Percentiles rank a stretch among this genome's conserved stretches.
These are phyloP conservation scores for Chlorella sp. DNA, from an alignment of 139 green algal species.

Conservation along the genomic window DNA sequence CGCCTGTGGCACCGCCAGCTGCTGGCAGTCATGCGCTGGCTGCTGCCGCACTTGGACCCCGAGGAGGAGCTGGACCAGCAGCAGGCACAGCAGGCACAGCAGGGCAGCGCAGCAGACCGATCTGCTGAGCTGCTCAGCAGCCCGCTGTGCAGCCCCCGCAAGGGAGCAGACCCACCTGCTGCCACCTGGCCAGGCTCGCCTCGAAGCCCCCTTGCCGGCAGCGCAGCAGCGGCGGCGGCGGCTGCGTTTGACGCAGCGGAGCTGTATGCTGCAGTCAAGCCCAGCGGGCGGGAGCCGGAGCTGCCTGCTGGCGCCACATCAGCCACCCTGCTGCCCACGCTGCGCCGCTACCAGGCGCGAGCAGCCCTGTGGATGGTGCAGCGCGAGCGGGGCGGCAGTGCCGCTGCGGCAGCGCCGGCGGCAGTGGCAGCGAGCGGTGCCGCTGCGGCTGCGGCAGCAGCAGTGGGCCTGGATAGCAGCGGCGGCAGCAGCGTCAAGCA, in stretches of 20 bases:
- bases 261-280: conserved; percentile 76
- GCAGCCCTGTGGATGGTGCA: conserved; percentile 38
- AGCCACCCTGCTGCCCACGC: conserved; percentile 62
- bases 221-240: background rate
- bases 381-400: conserved; percentile 24
- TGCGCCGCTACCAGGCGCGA: conserved; percentile 84
- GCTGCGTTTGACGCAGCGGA: conserved; percentile 54
- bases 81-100: background rate
- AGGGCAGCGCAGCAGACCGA: background rate
- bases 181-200: background rate
- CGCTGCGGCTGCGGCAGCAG: no score
- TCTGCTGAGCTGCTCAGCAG: background rate
- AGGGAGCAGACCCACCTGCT: background rate
- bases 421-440: background rate
- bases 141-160: conserved; percentile 11
- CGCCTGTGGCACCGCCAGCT: background rate
- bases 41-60: conserved; percentile 21
- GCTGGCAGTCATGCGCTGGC: conserved; percentile 13
- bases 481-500: background rate
- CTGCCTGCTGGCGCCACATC: conserved; percentile 24
- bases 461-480: no score
- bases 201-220: background rate
- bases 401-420: background rate
- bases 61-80: conserved; percentile 1
- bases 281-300: conserved; percentile 62